A percentile compares a stretch with the other conserved stretches of the same genome.
phyloP scores from a whole-genome alignment of 495 filamentous ascomycete species.

The Xanthoparmelia taractica region DNA sequence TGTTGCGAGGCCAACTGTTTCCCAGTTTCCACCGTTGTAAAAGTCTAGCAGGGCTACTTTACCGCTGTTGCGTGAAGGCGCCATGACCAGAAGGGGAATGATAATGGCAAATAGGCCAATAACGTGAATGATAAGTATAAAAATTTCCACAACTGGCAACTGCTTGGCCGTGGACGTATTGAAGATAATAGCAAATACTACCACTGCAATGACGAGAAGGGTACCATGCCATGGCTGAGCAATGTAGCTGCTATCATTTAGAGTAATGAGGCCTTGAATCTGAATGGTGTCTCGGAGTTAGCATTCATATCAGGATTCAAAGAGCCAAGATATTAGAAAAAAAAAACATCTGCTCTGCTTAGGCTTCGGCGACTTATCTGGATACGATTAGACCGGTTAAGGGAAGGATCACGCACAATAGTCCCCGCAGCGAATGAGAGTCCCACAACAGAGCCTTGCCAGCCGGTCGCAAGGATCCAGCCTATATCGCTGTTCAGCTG shows the following conservation, averaged over 20 bases:
- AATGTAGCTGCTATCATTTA: conserved; percentile 32
- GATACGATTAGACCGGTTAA: background rate
- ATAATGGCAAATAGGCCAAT: conserved; percentile 55
- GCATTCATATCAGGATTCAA: background rate
- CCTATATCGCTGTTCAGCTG: conserved; percentile 27
- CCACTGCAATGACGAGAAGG: conserved; percentile 47
- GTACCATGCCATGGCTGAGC: conserved; percentile 54
- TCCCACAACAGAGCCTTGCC: conserved; percentile 50
- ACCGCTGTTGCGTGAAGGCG: conserved; percentile 36
- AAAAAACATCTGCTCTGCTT: background rate
- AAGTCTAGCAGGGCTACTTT: conserved; percentile 47
- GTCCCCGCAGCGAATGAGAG: conserved; percentile 48
- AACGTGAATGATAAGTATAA: conserved; percentile 55
- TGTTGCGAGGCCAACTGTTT: conserved; percentile 43
- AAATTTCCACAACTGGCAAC: conserved; percentile 49
- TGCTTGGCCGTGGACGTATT: conserved; percentile 48
- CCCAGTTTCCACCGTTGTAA: conserved; percentile 50
- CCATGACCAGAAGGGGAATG: conserved; percentile 50
- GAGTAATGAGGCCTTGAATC: conserved; percentile 51
- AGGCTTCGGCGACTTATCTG: background rate
- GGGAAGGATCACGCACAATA: conserved; percentile 24
- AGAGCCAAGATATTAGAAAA: background rate
- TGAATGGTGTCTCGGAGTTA: background rate
- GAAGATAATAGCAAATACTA: conserved; percentile 44
- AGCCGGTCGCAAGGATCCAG: conserved; percentile 54